Evolutionary conservation across 2,329 filamentous ascomycete genomes (phyloP).

Genomic region (Fusarium siculi): DNA sequence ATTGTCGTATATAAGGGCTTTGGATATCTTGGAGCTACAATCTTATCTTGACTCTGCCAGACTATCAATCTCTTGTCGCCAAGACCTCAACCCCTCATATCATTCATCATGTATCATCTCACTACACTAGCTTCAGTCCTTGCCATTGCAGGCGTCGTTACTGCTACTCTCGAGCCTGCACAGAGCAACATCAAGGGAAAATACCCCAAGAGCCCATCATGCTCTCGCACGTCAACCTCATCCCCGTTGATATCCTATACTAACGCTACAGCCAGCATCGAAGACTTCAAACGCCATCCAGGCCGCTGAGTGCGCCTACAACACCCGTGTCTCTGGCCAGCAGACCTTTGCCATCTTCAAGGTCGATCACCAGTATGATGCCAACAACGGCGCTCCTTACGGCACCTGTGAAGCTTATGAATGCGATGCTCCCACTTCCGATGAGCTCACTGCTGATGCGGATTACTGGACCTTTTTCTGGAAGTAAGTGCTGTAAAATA

Average conservation of each 20-base stretch:
- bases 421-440: conserved; percentile 30
- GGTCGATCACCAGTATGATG: conserved; percentile 40
- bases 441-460: conserved; percentile 17
- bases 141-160: conserved; percentile 32
- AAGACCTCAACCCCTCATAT: not conserved
- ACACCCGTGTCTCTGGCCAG: conserved; percentile 39
- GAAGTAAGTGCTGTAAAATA: conserved; percentile 17
- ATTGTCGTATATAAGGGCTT: conserved; percentile 10
- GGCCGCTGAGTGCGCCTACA: conserved; percentile 42
- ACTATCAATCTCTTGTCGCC: not conserved
- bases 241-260: accelerated
- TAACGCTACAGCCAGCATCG: conserved; percentile 13
- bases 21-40: not conserved
- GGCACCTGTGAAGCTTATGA: conserved; percentile 38
- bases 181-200: conserved; percentile 40
- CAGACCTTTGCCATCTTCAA: conserved; percentile 43
- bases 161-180: conserved; percentile 40
- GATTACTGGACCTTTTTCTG: conserved; percentile 45
- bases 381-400: conserved; percentile 40
- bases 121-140: conserved; percentile 36
- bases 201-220: conserved; percentile 35
- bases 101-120: conserved; percentile 34
- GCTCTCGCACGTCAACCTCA: conserved; percentile 21
- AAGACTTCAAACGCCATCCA: conserved; percentile 41
- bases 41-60: not conserved